These are phyloP conservation scores for Kuraishia floccosa DNA, from an alignment of 805 yeast species.

Conservation along the genomic window DNA sequence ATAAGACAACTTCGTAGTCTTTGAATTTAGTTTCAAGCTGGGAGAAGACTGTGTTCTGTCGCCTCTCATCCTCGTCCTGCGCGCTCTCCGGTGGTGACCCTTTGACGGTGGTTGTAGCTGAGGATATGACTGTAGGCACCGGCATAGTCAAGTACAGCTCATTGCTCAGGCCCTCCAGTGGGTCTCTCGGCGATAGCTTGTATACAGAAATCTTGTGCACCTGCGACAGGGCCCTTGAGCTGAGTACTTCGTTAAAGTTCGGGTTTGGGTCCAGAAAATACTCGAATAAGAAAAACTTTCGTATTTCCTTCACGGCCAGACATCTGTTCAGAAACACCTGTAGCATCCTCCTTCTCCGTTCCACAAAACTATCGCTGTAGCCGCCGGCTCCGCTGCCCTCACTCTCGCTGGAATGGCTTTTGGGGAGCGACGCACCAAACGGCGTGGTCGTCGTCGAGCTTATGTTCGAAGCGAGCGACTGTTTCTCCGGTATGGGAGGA, in stretches of 20 bases:
- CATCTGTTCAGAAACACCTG: slow-evolving; percentile 75
- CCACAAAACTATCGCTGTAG: slow-evolving; percentile 14
- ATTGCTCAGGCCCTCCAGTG: slow-evolving; percentile 39
- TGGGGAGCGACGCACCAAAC: neutral
- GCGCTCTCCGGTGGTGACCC: neutral
- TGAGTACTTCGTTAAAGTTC: slow-evolving; percentile 68
- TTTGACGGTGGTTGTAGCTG: slow-evolving; percentile 15
- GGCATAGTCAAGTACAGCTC: slow-evolving; percentile 52
- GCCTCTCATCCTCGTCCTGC: slow-evolving; percentile 10
- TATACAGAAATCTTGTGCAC: slow-evolving; percentile 38
- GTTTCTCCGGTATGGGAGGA: slow-evolving; percentile 92
- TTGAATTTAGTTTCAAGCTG: slow-evolving; percentile 18
- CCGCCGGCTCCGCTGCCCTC: neutral
- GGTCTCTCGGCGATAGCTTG: slow-evolving; percentile 52
- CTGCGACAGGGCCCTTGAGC: slow-evolving; percentile 39
- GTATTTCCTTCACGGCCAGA: slow-evolving; percentile 39
- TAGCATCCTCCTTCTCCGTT: slow-evolving; percentile 65
- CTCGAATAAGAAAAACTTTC: slow-evolving; percentile 50
- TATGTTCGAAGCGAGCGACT: slow-evolving; percentile 33
- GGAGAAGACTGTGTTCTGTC: slow-evolving; percentile 15
- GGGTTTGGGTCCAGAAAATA: slow-evolving; percentile 81
- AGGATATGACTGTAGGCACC: slow-evolving; percentile 23
- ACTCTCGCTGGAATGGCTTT: too few relatives aligned
- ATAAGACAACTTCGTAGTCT: slow-evolving; percentile 19
- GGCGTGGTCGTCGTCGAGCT: slow-evolving; percentile 15